Conservation (phyloP, 257 asterid genomes). For the Mentha longifolia region DNA sequence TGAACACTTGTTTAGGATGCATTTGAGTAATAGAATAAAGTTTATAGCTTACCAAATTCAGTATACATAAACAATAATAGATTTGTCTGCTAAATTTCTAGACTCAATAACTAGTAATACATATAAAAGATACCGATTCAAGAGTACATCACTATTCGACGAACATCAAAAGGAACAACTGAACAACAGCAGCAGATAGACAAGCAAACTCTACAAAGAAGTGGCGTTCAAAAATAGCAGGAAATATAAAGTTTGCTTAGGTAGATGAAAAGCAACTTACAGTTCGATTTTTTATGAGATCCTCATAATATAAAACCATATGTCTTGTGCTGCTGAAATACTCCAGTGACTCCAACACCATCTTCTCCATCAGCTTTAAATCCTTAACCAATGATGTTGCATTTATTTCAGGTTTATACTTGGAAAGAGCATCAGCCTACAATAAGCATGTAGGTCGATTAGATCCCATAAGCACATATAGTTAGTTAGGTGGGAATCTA, state of each 20-base stretch:
- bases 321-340: conserved; percentile 72
- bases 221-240: neutral
- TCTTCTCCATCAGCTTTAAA: conserved; percentile 67
- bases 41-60: too few relatives aligned
- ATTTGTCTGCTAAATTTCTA: neutral
- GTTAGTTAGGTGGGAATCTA: neutral
- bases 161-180: neutral
- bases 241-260: neutral
- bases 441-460: conserved; percentile 22
- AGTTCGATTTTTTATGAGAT: conserved; percentile 71
- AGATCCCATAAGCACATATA: neutral
- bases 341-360: conserved; percentile 55
- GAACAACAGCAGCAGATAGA: neutral
- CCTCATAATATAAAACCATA: conserved; percentile 80
- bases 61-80: neutral
- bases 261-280: conserved; percentile 45
- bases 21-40: too few relatives aligned
- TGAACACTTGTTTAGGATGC: too few relatives aligned
- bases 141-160: neutral
- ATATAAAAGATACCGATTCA: neutral
- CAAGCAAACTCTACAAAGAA: neutral
- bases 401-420: conserved; percentile 72
- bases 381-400: conserved; percentile 57
- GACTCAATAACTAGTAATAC: neutral
- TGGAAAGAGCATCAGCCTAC: conserved; percentile 81